Conservation (phyloP, 2,329 filamentous ascomycete species). For the Helminthosporium solani region DNA sequence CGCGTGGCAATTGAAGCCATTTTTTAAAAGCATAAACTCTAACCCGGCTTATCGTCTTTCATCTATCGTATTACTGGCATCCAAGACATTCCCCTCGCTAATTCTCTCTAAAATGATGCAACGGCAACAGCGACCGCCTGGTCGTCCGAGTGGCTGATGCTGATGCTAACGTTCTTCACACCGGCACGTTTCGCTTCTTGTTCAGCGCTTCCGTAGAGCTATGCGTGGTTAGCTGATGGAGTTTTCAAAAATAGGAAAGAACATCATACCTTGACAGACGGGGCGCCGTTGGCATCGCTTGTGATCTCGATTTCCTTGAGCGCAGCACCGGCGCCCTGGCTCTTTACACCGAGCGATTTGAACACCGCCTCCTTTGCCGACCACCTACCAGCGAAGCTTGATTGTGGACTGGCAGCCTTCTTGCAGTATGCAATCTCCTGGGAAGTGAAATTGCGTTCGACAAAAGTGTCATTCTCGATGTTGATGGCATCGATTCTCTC, state of each 20-base stretch:
- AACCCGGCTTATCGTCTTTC: neutral
- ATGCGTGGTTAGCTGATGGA: conserved; percentile 19
- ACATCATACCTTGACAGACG: conserved; percentile 75
- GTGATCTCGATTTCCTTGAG: conserved; percentile 94
- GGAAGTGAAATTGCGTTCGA: conserved; percentile 90
- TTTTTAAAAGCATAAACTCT: neutral
- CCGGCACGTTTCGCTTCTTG: conserved; percentile 81
- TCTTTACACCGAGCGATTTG: conserved; percentile 86
- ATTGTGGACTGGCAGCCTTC: conserved; percentile 74
- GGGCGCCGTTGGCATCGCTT: conserved; percentile 77
- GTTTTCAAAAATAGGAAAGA: conserved; percentile 6
- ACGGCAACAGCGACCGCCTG: conserved; percentile 95
- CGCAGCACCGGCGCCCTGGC: conserved; percentile 84
- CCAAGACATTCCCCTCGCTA: neutral
- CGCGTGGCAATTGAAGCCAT: neutral
- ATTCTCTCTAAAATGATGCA: conserved; percentile 64
- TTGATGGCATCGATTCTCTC: conserved; percentile 87
- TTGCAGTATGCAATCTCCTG: conserved; percentile 85
- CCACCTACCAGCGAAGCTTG: conserved; percentile 94
- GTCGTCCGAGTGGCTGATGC: conserved; percentile 91
- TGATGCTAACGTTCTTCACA: conserved; percentile 85
- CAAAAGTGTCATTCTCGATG: conserved; percentile 89
- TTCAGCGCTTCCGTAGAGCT: conserved; percentile 86
- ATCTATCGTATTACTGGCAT: neutral
- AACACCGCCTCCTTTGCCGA: conserved; percentile 98